Evolutionary conservation across 2,329 filamentous ascomycete species (phyloP).

Genomic region (Pseudofabraea citricarpa): DNA sequence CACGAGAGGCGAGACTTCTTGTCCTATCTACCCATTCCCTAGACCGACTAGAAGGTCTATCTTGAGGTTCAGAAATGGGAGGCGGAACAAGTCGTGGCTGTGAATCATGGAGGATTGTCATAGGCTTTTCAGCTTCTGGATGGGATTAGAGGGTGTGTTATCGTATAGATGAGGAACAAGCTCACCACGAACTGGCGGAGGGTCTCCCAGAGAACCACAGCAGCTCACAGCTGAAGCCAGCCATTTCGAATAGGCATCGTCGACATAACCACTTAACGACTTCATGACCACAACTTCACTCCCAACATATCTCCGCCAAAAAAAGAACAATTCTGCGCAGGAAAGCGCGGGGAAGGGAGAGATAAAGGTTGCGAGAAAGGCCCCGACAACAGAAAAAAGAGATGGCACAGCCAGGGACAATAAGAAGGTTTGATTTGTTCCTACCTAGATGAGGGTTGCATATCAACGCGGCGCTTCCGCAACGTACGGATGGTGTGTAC

Average conservation of each 20-base stretch:
- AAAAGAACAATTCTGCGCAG: no score
- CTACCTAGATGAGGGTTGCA: slow-evolving; percentile 9
- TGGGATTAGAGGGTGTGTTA: slow-evolving; percentile 10
- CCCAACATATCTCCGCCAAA: no score
- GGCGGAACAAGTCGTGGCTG: slow-evolving; percentile 34
- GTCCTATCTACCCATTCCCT: slow-evolving; percentile 28
- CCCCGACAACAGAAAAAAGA: no score
- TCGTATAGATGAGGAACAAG: slow-evolving; percentile 5
- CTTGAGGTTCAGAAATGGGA: slow-evolving; percentile 25
- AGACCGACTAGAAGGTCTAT: slow-evolving; percentile 22
- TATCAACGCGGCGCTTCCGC: slow-evolving; percentile 1
- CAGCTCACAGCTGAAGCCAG: slow-evolving; percentile 22
- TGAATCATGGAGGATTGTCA: slow-evolving; percentile 30
- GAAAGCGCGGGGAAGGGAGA: no score
- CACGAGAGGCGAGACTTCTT: slow-evolving; percentile 34
- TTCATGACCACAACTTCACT: slow-evolving; percentile 25
- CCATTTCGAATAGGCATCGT: slow-evolving; percentile 25
- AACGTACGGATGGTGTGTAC: background rate
- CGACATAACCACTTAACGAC: slow-evolving; percentile 26
- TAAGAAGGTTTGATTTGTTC: slow-evolving; percentile 10
- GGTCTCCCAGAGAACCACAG: slow-evolving; percentile 16
- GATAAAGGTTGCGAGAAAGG: no score
- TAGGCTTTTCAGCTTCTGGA: slow-evolving; percentile 28
- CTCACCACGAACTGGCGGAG: slow-evolving; percentile 21
- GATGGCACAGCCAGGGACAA: slow-evolving; percentile 3